Conservation (phyloP, 176 grass and related monocot species). For the Zoysia pacifica region DNA sequence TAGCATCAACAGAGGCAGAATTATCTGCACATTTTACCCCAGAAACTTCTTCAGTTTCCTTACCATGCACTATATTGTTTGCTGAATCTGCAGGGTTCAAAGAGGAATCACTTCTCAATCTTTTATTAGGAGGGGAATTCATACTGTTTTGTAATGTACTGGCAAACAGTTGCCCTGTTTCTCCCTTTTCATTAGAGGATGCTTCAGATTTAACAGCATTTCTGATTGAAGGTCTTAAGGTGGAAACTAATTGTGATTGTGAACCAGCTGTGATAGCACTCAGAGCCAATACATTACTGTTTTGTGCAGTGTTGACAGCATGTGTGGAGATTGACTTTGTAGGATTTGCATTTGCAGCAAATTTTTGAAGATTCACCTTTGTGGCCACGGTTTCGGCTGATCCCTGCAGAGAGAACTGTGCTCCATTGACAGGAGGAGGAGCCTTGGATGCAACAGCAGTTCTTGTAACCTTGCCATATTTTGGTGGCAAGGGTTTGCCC, state of each 20-base stretch:
- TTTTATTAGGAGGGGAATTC: conserved; percentile 25
- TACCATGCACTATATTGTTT: conserved; percentile 24
- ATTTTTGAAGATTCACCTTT: conserved; percentile 56
- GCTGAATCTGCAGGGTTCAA: conserved; percentile 28
- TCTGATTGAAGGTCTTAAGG: conserved; percentile 29
- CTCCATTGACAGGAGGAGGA: conserved; percentile 43
- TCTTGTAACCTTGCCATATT: conserved; percentile 97
- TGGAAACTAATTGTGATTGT: conserved; percentile 39
- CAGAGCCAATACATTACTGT: conserved; percentile 42
- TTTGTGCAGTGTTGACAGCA: conserved; percentile 31
- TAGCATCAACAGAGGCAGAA: conserved; percentile 23
- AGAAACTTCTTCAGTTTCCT: conserved; percentile 35
- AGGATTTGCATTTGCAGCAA: conserved; percentile 60
- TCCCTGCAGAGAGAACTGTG: conserved; percentile 45
- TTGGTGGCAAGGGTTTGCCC: conserved; percentile 91
- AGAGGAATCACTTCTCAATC: conserved; percentile 29
- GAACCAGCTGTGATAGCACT: conserved; percentile 31
- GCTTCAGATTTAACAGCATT: conserved; percentile 27
- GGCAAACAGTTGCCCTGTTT: conserved; percentile 29
- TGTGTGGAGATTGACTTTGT: conserved; percentile 37
- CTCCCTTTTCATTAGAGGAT: conserved; percentile 37
- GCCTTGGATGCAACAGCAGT: conserved; percentile 58
- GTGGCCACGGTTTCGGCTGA: conserved; percentile 42
- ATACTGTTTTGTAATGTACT: conserved; percentile 24
- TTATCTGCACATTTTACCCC: conserved; percentile 6